Evolutionary conservation across 805 yeast genomes (phyloP), one percentile per base, ranked within the genome.

Genomic region (Metschnikowia picachoensis): DNA sequence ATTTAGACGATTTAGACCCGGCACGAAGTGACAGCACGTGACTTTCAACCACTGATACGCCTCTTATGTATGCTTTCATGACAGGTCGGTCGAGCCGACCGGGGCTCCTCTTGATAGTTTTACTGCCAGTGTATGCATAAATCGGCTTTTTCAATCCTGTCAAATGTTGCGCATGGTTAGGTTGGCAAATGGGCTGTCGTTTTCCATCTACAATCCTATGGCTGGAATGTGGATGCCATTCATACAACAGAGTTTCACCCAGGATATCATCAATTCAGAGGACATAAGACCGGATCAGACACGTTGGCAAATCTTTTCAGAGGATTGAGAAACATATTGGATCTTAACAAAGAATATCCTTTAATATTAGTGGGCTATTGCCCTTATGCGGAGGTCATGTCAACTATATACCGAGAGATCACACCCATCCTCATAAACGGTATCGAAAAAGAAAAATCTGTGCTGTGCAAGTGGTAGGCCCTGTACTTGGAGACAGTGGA

Each of bases 401-500:
- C 65, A 34, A 72, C 74, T 0, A 74, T 87, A 0, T 74, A 73
- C 34, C 60, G 70, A 12, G 60, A 65, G 14, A 60, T 81, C 2
- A 69, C 75, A 30, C 53, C 48, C 12, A 62, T 67, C 40, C 67
- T 66, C 59, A 56, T 42, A 51, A 59, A 39, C 13, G 32, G 32
- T 6, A n/a, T 14, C n/a, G 10, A 40, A 34, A 43, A 28, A 32
- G 39, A 31, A 38, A 42, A 46, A 66, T 67, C 77, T 0, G 64
- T 77, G 14, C 81, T 92, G 64, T 77, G 14, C 81, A 91, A 82
- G 73, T 91, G 4, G 61, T 92, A 41, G 98, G 92, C 62, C 98
- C 98, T 1, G 94, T 92, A 1, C 67, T 92, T 61, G 98, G 98
- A 11, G 98, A 92, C 60, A 84, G 88, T 56, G 97, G 96, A 1